Conservation (phyloP, 345 rosid genomes). For the Kandelia obovata region DNA sequence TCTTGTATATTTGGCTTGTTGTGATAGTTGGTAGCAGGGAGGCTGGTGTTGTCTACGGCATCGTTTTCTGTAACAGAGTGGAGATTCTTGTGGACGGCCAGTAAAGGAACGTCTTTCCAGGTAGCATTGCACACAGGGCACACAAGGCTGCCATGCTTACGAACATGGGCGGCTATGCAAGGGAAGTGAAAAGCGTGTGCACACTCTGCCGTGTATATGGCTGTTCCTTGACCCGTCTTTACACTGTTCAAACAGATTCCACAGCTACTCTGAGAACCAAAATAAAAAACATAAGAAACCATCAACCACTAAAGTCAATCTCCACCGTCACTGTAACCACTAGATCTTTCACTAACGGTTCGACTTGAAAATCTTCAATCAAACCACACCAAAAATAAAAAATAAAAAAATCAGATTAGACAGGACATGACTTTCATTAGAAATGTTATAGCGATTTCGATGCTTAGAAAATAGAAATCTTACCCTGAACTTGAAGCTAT, state of each 20-base stretch:
- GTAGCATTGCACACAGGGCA: slow-evolving; percentile 29
- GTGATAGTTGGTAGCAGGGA: background rate
- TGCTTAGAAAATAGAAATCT: background rate
- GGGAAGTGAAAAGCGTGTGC: slow-evolving; percentile 34
- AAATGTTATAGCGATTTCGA: background rate
- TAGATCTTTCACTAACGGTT: too few relatives aligned
- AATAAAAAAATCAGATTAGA: too few relatives aligned
- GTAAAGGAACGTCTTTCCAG: slow-evolving; percentile 35
- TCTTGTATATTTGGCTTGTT: slow-evolving; percentile 15
- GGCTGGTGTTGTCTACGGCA: slow-evolving; percentile 1
- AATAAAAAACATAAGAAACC: background rate
- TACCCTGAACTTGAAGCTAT: slow-evolving; percentile 34
- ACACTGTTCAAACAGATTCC: slow-evolving; percentile 35
- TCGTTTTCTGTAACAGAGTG: slow-evolving; percentile 6
- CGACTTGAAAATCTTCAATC: too few relatives aligned
- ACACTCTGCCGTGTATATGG: slow-evolving; percentile 36
- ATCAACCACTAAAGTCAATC: background rate
- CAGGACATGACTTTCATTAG: too few relatives aligned
- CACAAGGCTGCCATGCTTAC: slow-evolving; percentile 27
- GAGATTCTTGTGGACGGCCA: slow-evolving; percentile 24
- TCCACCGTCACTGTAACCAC: background rate
- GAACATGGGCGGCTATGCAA: slow-evolving; percentile 32
- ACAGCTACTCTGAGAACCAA: slow-evolving; percentile 26
- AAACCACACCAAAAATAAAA: background rate
- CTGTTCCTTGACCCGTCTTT: slow-evolving; percentile 34